phyloP scores from a whole-genome alignment of 179 eudicot species.

The Beta lomatogona region DNA sequence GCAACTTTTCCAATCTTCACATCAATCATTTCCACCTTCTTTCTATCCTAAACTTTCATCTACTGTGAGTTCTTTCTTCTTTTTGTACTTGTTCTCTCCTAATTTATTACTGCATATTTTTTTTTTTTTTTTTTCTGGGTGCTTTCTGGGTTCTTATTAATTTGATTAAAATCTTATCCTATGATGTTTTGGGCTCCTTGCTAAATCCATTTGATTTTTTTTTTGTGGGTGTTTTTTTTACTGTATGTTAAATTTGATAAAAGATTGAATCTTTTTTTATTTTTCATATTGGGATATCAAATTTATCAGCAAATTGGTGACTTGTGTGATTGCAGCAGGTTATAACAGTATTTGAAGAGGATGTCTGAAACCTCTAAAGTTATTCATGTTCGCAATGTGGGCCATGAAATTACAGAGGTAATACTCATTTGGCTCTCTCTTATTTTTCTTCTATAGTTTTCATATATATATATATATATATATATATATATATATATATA shows the following conservation, averaged over 20 bases:
- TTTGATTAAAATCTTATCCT: neutral
- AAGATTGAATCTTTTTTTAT: neutral
- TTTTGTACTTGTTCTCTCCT: neutral
- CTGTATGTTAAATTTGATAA: neutral
- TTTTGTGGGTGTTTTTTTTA: neutral
- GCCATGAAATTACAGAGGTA: conserved; percentile 92
- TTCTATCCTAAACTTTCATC: neutral
- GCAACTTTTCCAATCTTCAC: neutral
- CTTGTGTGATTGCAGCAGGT: conserved; percentile 15
- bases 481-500: too few relatives aligned
- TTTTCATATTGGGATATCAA: neutral
- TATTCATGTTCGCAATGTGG: conserved; percentile 88
- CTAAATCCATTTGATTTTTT: neutral
- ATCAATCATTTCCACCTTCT: neutral
- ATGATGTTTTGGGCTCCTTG: neutral
- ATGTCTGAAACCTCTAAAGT: conserved; percentile 92
- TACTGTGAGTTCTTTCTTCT: conserved; percentile 13
- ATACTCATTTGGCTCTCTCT: neutral
- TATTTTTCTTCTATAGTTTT: too few relatives aligned
- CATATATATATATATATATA: too few relatives aligned
- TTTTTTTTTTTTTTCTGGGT: neutral
- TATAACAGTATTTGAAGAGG: conserved; percentile 16
- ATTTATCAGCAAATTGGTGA: neutral
- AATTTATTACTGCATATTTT: neutral
- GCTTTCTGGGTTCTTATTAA: conserved; percentile 1